Conservation (phyloP, 441 rosid species). For the Erysimum cheiri region DNA sequence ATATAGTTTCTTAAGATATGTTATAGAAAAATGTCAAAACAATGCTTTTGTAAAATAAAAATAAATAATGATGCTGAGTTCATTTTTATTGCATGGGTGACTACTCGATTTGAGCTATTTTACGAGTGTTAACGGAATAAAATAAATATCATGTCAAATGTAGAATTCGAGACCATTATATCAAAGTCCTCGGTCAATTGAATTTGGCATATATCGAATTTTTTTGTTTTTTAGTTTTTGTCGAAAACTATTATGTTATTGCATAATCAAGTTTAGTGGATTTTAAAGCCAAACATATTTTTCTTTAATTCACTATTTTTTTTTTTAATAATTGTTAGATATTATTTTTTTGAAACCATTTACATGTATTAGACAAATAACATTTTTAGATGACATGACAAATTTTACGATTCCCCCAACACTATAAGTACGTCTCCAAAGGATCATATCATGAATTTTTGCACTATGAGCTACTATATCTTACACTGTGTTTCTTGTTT, state of each 20-base stretch:
- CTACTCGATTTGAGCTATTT: background rate
- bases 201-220: background rate
- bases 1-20: background rate
- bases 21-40: slow-evolving; percentile 7
- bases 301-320: background rate
- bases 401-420: too few species aligned
- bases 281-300: background rate
- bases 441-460: too few species aligned
- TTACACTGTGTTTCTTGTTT: background rate
- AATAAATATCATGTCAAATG: background rate
- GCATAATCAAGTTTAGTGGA: background rate
- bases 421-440: too few species aligned
- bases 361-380: too few species aligned
- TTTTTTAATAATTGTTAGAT: background rate
- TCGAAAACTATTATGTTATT: background rate
- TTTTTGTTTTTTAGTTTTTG: background rate
- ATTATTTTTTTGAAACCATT: background rate
- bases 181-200: background rate
- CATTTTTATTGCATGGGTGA: background rate
- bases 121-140: background rate
- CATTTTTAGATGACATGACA: too few species aligned
- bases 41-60: background rate
- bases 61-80: background rate
- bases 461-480: too few species aligned
- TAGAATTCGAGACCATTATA: background rate